Evolutionary conservation across 2,329 filamentous ascomycete genomes (phyloP).

Genomic region (Coleophoma eucalyptorum): DNA sequence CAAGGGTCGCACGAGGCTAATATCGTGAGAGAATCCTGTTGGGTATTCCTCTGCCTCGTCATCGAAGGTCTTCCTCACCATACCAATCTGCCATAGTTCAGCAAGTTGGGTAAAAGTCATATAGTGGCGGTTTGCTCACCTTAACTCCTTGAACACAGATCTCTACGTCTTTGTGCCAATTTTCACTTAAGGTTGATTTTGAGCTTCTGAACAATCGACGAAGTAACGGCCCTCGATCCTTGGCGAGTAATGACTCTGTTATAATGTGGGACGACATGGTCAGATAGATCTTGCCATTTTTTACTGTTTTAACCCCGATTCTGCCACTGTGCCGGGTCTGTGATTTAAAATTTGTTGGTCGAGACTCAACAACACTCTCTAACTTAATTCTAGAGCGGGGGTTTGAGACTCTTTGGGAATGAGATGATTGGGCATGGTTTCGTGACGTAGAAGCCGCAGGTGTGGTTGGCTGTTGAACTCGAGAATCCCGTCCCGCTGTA

Average conservation of each 20-base stretch:
- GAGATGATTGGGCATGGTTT: background rate
- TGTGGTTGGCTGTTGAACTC: background rate
- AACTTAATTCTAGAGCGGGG: background rate
- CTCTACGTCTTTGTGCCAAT: background rate
- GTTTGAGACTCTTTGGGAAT: background rate
- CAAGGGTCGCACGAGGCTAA: conserved; percentile 1
- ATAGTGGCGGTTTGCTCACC: background rate
- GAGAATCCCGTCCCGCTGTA: background rate
- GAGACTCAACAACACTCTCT: background rate
- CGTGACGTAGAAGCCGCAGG: background rate
- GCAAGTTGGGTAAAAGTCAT: background rate
- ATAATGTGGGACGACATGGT: conserved; percentile 3
- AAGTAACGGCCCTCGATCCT: background rate
- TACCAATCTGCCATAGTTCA: background rate
- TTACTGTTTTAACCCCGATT: conserved; percentile 1
- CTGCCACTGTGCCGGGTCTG: background rate
- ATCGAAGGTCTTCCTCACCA: conserved; percentile 3
- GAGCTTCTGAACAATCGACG: background rate
- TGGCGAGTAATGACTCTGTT: conserved; percentile 1
- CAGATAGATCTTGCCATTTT: background rate
- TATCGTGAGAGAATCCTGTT: conserved; percentile 3
- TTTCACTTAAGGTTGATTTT: background rate
- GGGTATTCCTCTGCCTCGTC: background rate
- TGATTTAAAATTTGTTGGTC: background rate
- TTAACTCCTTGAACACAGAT: background rate